Base-by-base conservation (phyloP, 331 rosid genomes). In the Cucumis variabilis region DNA sequence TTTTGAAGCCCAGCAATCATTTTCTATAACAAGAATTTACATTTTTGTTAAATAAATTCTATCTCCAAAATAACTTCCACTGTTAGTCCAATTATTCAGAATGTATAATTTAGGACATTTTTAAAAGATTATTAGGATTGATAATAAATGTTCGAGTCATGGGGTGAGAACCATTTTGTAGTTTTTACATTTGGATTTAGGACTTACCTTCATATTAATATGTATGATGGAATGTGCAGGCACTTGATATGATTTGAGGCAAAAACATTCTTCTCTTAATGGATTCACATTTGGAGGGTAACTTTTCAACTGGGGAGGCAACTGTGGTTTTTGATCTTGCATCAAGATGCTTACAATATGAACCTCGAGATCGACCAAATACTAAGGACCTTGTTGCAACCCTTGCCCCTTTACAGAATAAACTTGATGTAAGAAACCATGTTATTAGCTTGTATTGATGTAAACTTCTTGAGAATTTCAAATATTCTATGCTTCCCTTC, bases 261-360 rank as follows among this genome's bases (percentile, higher is more conserved):
- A 93, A 92, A 91, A 92, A 95, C 91, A 93, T 89, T 88, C 93
- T 89, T 86, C 93, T 92, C 78, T 90, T 95, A 27, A 95, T 95
- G 96, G 98, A 95, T 91, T 95, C 98, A 51, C 98, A 95, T 86
- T 92, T 95, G 93, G 98, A 94, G 90, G 97, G 98, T 50, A 94
- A 94, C 41, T 95, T 92, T 86, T 95, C 94, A 78, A 90, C 92
- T 24, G 95, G 91, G 58, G 96, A 94, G 91, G 98, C 98, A 60
- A 94, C 93, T 33, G 96, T 93, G 82, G 97, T 94, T 90, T 92
- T 95, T 87, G 93, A 91, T 85, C 95, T 94, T 80, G 97, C 97
- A 53, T 94, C 98, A 30, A 87, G 87, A 51, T 95, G 97, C 92
- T 91, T 95, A 91, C 97, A 93, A 87, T 93, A 90, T 76, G 96